These are phyloP conservation scores for Arachnomyces sp. DNA, from an alignment of 2,329 filamentous ascomycete species.

Conservation along the genomic window DNA sequence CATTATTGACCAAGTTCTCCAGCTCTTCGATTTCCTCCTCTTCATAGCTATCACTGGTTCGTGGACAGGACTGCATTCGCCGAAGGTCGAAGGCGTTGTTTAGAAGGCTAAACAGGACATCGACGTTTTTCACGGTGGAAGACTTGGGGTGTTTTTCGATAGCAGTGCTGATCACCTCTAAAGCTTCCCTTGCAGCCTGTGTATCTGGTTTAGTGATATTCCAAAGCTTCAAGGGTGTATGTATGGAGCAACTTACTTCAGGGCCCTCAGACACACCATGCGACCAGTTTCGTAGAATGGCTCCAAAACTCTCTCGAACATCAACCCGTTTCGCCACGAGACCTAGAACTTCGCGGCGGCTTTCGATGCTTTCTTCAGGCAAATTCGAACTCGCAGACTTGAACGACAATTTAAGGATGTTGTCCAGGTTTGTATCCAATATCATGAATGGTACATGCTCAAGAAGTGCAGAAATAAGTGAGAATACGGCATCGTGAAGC, in stretches of 20 bases:
- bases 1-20: constrained; percentile 60
- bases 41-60: constrained; percentile 34
- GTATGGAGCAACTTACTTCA: constrained; percentile 42
- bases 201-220: constrained; percentile 14
- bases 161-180: constrained; percentile 61
- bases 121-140: constrained; percentile 66
- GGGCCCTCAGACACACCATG: constrained; percentile 56
- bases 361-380: constrained; percentile 55
- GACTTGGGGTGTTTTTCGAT: constrained; percentile 74
- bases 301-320: constrained; percentile 65
- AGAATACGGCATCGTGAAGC: constrained; percentile 74
- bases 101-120: constrained; percentile 57
- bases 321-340: constrained; percentile 72
- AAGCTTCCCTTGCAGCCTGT: constrained; percentile 59
- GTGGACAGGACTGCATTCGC: constrained; percentile 28
- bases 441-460: constrained; percentile 87
- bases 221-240: neutral
- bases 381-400: constrained; percentile 59
- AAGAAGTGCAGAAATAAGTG: constrained; percentile 70
- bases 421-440: constrained; percentile 64
- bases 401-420: constrained; percentile 64
- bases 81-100: constrained; percentile 47
- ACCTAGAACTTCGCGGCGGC: constrained; percentile 61
- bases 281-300: constrained; percentile 65
- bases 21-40: constrained; percentile 46